These are phyloP conservation scores for Agaricus subrufescens DNA, from an alignment of 768 basidiomycete genomes.

Conservation along the genomic window DNA sequence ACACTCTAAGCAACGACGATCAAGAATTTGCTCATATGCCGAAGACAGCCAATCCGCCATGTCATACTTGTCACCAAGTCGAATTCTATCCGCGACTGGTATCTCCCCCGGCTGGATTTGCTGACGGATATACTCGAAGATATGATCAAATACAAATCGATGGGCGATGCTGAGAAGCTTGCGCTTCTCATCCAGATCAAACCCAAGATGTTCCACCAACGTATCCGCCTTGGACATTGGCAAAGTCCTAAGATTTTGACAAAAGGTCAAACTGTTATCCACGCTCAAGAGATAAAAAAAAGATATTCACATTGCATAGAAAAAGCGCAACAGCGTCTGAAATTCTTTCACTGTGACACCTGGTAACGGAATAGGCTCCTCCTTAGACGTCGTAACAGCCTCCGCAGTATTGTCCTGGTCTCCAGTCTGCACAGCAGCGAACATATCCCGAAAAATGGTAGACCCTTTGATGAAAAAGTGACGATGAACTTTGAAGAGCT, in stretches of 20 bases:
- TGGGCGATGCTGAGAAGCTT: constrained; percentile 37
- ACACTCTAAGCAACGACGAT: constrained; percentile 16
- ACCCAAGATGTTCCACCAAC: not conserved
- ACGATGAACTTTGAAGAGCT: too few species aligned
- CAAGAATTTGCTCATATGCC: constrained; percentile 32
- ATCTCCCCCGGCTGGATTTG: constrained; percentile 12
- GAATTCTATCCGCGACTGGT: constrained; percentile 27
- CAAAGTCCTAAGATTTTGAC: too few species aligned
- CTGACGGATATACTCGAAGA: constrained; percentile 29
- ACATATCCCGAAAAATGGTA: not conserved
- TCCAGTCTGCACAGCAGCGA: not conserved
- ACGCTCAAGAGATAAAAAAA: too few species aligned
- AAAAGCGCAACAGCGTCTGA: too few species aligned
- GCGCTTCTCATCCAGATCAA: constrained; percentile 24
- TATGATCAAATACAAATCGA: constrained; percentile 30
- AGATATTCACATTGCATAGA: too few species aligned
- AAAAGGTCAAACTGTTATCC: too few species aligned
- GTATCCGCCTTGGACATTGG: not conserved
- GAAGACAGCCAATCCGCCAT: constrained; percentile 34
- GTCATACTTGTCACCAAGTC: constrained; percentile 32
- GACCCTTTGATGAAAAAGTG: too few species aligned
- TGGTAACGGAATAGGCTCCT: too few species aligned
- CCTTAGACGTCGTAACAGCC: too few species aligned
- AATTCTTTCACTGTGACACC: too few species aligned
- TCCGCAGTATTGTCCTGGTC: too few species aligned